Evolutionary conservation across 2,329 filamentous ascomycete species (phyloP).

Genomic region (Venturia aucupariae): DNA sequence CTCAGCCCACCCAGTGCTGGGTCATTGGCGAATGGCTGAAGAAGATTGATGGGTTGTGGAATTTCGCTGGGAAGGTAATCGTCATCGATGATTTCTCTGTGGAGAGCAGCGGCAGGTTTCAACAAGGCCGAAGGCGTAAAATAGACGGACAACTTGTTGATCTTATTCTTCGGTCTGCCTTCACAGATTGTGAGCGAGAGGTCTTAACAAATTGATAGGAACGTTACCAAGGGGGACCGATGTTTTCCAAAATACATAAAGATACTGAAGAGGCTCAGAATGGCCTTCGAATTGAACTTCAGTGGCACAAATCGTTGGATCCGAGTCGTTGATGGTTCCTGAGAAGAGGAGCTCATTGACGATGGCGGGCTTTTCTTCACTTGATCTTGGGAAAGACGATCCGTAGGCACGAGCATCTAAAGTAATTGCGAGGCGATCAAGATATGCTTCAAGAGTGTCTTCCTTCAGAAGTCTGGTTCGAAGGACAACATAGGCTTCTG

Average conservation of each 20-base stretch:
- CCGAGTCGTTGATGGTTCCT: conserved; percentile 25
- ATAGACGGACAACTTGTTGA: conserved; percentile 57
- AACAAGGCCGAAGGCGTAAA: conserved; percentile 50
- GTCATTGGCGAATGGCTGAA: conserved; percentile 63
- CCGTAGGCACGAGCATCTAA: conserved; percentile 56
- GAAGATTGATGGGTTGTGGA: conserved; percentile 64
- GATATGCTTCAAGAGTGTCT: conserved; percentile 46
- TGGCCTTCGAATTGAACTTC: conserved; percentile 18
- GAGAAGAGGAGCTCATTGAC: conserved; percentile 51
- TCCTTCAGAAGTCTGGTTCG: conserved; percentile 54
- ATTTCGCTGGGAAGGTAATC: conserved; percentile 62
- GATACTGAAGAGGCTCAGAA: conserved; percentile 17
- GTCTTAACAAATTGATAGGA: not conserved
- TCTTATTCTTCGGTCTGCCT: conserved; percentile 46
- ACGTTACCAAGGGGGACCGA: conserved; percentile 28
- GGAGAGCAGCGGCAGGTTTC: conserved; percentile 41
- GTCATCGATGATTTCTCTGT: conserved; percentile 36
- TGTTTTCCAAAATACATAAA: conserved; percentile 32
- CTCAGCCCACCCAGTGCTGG: conserved; percentile 51
- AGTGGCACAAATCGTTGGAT: conserved; percentile 26
- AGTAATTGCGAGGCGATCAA: conserved; percentile 54
- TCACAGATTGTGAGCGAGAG: not conserved
- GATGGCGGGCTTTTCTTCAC: conserved; percentile 19
- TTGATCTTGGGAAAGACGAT: conserved; percentile 13
- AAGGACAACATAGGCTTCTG: conserved; percentile 59